Evolutionary conservation across 2,329 filamentous ascomycete genomes (phyloP).

Genomic region (Penicillium sp.): DNA sequence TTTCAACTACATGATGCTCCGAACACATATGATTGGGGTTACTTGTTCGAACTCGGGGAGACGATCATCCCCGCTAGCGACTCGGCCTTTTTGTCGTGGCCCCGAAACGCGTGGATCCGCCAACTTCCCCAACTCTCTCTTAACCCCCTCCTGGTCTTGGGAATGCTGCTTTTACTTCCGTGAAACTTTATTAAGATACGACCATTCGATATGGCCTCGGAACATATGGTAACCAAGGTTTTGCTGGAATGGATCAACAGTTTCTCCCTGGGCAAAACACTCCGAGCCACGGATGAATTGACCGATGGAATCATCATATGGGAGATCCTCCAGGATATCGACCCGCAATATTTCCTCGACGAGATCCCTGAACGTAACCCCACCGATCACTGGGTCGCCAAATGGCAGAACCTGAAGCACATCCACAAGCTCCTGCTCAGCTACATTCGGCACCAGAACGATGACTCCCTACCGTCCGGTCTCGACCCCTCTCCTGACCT

Average conservation of each 20-base stretch:
- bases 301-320: constrained; percentile 44
- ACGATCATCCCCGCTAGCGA: constrained; percentile 21
- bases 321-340: constrained; percentile 47
- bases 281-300: constrained; percentile 40
- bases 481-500: constrained; percentile 43
- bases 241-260: constrained; percentile 47
- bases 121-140: constrained; percentile 12
- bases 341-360: constrained; percentile 45
- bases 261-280: constrained; percentile 41
- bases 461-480: constrained; percentile 40
- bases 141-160: constrained; percentile 5
- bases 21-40: background rate
- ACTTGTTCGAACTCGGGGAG: constrained; percentile 1
- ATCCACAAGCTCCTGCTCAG: constrained; percentile 44
- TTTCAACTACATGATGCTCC: too few relatives aligned
- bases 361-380: constrained; percentile 44
- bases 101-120: constrained; percentile 25
- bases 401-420: constrained; percentile 48
- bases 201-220: constrained; percentile 35
- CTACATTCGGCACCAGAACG: constrained; percentile 45
- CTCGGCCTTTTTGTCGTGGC: constrained; percentile 5
- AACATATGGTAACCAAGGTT: constrained; percentile 43
- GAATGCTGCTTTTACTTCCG: constrained; percentile 15
- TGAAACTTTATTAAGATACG: constrained; percentile 6
- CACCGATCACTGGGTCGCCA: constrained; percentile 45